phyloP scores from a whole-genome alignment of 2,329 filamentous ascomycete species.

The Aspergillus sclerotialis region DNA sequence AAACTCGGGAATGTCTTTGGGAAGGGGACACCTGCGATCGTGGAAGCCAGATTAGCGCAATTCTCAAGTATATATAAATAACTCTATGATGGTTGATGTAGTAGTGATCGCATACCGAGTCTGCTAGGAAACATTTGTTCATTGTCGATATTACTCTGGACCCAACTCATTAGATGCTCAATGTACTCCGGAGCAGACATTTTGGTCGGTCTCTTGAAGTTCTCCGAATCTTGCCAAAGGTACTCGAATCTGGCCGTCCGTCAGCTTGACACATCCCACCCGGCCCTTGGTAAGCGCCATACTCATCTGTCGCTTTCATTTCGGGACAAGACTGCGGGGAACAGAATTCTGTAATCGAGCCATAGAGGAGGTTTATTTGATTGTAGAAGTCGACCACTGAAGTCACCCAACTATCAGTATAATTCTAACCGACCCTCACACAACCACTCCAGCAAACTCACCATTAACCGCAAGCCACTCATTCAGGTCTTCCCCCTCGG shows the following conservation, averaged over 20 bases:
- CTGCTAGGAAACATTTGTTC: conserved; percentile 90
- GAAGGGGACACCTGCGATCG: conserved; percentile 69
- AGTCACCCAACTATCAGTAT: neutral
- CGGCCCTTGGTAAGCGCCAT: conserved; percentile 25
- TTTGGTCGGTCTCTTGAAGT: conserved; percentile 93
- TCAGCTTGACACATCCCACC: conserved; percentile 5
- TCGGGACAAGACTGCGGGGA: conserved; percentile 94
- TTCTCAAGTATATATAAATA: neutral
- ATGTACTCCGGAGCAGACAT: conserved; percentile 97
- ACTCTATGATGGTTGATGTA: no score
- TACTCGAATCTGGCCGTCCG: conserved; percentile 72
- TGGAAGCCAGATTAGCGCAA: conserved; percentile 1
- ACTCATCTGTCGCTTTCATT: conserved; percentile 99
- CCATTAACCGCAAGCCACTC: conserved; percentile 98
- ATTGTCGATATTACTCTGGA: conserved; percentile 92
- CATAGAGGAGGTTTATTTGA: conserved; percentile 97
- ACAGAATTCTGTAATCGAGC: conserved; percentile 98
- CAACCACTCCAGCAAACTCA: conserved; percentile 41
- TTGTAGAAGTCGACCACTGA: conserved; percentile 99
- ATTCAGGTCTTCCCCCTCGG: conserved; percentile 94
- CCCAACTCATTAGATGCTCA: conserved; percentile 95
- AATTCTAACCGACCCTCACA: neutral
- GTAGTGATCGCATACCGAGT: no score
- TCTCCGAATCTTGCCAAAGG: conserved; percentile 93
- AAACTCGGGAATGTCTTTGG: conserved; percentile 84